phyloP scores from a whole-genome alignment of 1,284 basidiomycete species.

The Apiotrichum mycotoxinovorans region DNA sequence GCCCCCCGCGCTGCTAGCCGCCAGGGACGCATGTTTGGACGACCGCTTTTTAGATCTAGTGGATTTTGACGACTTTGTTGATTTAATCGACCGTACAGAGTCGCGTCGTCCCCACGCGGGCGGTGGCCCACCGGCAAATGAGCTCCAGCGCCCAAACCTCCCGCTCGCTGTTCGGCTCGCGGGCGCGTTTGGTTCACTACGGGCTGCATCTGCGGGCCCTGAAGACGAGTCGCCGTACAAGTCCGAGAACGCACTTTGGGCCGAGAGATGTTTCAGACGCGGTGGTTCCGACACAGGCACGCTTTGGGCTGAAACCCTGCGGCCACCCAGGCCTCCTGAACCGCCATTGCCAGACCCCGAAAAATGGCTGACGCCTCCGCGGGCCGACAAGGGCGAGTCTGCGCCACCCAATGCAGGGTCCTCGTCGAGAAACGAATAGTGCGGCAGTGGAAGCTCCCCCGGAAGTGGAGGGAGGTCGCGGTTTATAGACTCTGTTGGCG shows the following conservation, averaged over 20 bases:
- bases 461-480: not conserved
- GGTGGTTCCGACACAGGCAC: not conserved
- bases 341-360: not conserved
- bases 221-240: not conserved
- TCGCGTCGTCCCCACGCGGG: constrained; percentile 19
- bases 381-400: not conserved
- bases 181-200: not conserved
- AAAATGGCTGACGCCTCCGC: constrained; percentile 1
- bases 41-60: constrained; percentile 4
- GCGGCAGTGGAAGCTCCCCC: not conserved
- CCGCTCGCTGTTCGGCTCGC: not conserved
- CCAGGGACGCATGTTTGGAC: not conserved
- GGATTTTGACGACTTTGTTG: constrained; percentile 3
- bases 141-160: constrained; percentile 2
- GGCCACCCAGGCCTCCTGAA: too few species aligned
- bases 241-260: constrained; percentile 5
- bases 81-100: constrained; percentile 6
- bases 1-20: too few species aligned
- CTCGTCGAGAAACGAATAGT: constrained; percentile 4
- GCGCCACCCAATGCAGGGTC: not conserved
- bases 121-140: constrained; percentile 18
- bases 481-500: not conserved
- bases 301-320: not conserved
- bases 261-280: constrained; percentile 4
- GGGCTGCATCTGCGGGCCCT: not conserved